Base-by-base conservation (phyloP, 495 filamentous ascomycete genomes). In the Annulohypoxylon maeteangense region DNA sequence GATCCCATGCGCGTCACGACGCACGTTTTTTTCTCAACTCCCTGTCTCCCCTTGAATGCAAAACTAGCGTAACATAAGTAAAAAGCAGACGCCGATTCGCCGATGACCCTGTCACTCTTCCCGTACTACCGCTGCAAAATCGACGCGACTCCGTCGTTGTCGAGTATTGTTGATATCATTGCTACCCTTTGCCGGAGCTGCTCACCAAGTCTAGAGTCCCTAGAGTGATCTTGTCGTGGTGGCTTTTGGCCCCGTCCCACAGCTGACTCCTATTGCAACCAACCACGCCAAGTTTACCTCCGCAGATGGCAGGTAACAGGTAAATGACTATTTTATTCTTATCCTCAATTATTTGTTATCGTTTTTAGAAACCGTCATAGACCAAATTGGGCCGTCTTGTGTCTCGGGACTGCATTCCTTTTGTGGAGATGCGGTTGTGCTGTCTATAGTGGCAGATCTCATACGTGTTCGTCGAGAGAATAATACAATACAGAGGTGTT, bases 361-460 rank as follows among this genome's bases (percentile, higher is more conserved):
- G 42, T 54, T 32, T 50, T 60, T 44, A 34, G 54, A 51, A 51
- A 51, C 36, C 50, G 2, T 55, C 34, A 45, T 38, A 27, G 29
- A 55, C 55, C 63, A 69, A 61, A 65, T 73, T 65, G 70, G 65
- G 50, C 29, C 47, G 31, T 36, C 50, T 68, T 64, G 65, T 60
- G 56, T 62, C 60, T 58, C 65, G 70, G 70, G 48, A 73, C 57
- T 50, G 62, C 65, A 73, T 69, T 68, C 70, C 70, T 73, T 73
- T 73, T 73, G 70, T 73, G 70, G 70, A 65, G 70, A 73, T 73
- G 6, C 18, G 27, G 65, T 68, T 51, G 65, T 57, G 61, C 65
- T 73, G 65, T 69, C 61, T 73, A 73, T 56, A 62, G 47, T 27
- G 70, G 70, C 50, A 73, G 70, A 73, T 73, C 70, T 66, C 65